Conservation (phyloP, 805 yeast genomes). For the Kuraishia capsulata region DNA sequence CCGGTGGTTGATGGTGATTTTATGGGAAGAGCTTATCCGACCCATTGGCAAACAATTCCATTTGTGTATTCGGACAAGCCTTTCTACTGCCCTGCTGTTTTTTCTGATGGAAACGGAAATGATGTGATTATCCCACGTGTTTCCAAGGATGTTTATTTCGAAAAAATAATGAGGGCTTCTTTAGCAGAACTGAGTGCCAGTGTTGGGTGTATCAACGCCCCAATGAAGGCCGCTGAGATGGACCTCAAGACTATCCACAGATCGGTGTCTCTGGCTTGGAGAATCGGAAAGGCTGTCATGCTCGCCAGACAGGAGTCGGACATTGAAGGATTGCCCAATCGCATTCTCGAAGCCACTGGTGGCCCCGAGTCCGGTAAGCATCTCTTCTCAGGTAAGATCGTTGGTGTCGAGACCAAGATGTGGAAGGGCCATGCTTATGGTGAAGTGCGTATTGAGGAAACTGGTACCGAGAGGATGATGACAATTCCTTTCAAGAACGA, state of each 20-base stretch:
- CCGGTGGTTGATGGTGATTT: slow-evolving; percentile 32
- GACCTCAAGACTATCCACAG: slow-evolving; percentile 12
- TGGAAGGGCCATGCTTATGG: slow-evolving; percentile 36
- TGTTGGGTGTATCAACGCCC: slow-evolving; percentile 26
- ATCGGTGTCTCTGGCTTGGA: slow-evolving; percentile 33
- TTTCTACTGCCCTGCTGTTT: slow-evolving; percentile 17
- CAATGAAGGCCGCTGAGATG: slow-evolving; percentile 12
- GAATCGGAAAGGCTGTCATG: slow-evolving; percentile 35
- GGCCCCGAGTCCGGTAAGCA: slow-evolving; percentile 16
- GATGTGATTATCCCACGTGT: slow-evolving; percentile 18
- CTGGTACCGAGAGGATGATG: slow-evolving; percentile 8
- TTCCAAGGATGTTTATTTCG: slow-evolving; percentile 22
- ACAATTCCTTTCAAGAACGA: slow-evolving; percentile 41
- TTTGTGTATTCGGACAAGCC: slow-evolving; percentile 13
- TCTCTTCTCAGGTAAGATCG: slow-evolving; percentile 32
- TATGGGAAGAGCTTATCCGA: slow-evolving; percentile 43
- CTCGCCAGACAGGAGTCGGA: slow-evolving; percentile 23
- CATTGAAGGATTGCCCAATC: background rate
- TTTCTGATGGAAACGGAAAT: slow-evolving; percentile 27
- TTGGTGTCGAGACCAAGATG: slow-evolving; percentile 30
- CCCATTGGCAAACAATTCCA: slow-evolving; percentile 30
- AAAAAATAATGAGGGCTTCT: slow-evolving; percentile 30
- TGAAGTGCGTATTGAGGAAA: slow-evolving; percentile 21
- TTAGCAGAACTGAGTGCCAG: slow-evolving; percentile 32
- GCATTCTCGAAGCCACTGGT: slow-evolving; percentile 2